Conservation (phyloP, 179 eudicot genomes). For the Actinidia polygama region DNA sequence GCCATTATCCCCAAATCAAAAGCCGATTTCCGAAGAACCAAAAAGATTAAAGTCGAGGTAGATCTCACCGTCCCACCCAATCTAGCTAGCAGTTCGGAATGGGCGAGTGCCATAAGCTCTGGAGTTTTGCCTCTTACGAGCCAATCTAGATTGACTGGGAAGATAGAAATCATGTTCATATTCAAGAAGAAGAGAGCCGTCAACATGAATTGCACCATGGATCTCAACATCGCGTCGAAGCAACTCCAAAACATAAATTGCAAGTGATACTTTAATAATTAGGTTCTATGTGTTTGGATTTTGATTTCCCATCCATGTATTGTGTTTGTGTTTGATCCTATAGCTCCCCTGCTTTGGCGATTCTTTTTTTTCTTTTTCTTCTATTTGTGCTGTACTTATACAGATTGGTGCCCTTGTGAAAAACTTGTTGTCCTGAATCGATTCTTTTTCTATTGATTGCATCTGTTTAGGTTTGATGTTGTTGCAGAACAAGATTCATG, state of each 20-base stretch:
- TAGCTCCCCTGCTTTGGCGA: too few species aligned
- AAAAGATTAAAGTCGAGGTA: conserved; percentile 20
- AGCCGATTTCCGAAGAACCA: conserved; percentile 16
- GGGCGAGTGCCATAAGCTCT: conserved; percentile 8
- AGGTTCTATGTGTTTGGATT: too few species aligned
- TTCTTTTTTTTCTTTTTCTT: too few species aligned
- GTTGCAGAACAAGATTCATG: too few species aligned
- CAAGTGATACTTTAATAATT: conserved; percentile 7
- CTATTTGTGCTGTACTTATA: too few species aligned
- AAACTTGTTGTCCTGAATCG: too few species aligned
- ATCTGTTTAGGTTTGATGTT: too few species aligned
- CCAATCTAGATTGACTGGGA: conserved; percentile 29
- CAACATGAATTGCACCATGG: conserved; percentile 29
- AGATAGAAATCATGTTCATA: conserved; percentile 24
- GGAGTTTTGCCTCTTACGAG: conserved; percentile 27
- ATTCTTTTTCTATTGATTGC: too few species aligned
- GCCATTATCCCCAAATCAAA: conserved; percentile 1
- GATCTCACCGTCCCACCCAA: conserved; percentile 1
- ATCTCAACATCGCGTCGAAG: neutral
- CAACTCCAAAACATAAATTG: neutral
- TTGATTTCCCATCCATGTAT: too few species aligned
- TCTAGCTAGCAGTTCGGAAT: neutral
- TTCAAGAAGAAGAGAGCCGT: conserved; percentile 28
- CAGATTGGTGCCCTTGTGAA: too few species aligned
- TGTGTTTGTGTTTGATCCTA: too few species aligned